Base-by-base conservation (phyloP, 148 eudicot genomes). In the Spergularia marina region DNA sequence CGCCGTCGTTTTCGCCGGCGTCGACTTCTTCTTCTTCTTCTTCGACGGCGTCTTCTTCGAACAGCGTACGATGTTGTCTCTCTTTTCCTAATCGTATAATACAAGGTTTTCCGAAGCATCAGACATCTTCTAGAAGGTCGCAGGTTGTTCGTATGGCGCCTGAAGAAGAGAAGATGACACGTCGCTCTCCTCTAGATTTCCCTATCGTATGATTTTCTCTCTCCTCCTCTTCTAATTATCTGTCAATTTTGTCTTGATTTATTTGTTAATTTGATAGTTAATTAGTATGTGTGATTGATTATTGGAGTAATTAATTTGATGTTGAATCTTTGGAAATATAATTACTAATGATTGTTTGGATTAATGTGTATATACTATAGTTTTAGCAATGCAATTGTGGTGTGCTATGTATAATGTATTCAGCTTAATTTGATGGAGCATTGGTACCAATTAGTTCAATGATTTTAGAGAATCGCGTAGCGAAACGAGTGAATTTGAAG, bases 121-220 rank as follows among this genome's bases (percentile, higher is more conserved):
- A 18, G 53, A 36, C 70, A 56, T n/a, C 56, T 14, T 5, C 12
- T 16, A 76, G 84, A 34, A 71, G 77, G 5, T 63, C 73, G 70
- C 81, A 74, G 41, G 80, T 84, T 21, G 89, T 90, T 64, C 71
- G 91, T 79, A 89, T 91, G 97, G 98, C 96, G 58, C 98, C 98
- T 10, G 94, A 93, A 0, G 92, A 88, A 76, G 90, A 91, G 83
- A 93, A 78, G 87, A 83, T 88, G 82, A 93, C 94, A 78, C 97
- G 92, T 73, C 98, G 94, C 15, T 89, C 96, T 36, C 98, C 98
- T 77, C 90, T 88, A 53, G 98, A 93, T 84, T 93, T 93, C 44
- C 98, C 98, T 15, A 83, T 87, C 74, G 97, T 93, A 84, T 73
- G 90, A 70, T 21, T 36, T 54, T 53, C 67, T 76, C 20, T 76